Conservation (phyloP, 345 rosid species). For the Bruguiera gymnorhiza region DNA sequence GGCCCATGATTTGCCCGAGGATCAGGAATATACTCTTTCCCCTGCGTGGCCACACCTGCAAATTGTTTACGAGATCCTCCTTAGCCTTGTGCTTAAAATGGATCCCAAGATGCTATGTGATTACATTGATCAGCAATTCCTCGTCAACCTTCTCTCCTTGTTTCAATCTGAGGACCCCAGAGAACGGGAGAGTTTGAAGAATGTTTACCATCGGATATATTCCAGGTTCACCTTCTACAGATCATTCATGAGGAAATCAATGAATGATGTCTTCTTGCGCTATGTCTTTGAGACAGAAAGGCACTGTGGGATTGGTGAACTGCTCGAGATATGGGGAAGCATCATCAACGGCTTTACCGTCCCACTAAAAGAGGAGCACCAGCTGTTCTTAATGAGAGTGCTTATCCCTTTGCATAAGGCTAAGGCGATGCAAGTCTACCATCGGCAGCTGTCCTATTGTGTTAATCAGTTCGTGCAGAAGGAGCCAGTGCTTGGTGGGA, state of each 20-base stretch:
- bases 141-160: slow-evolving; percentile 40
- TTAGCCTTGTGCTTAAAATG: slow-evolving; percentile 27
- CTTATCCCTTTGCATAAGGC: slow-evolving; percentile 61
- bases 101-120: slow-evolving; percentile 43
- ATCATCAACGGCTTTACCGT: slow-evolving; percentile 62
- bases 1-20: slow-evolving; percentile 33
- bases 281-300: slow-evolving; percentile 45
- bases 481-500: slow-evolving; percentile 53
- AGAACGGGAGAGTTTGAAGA: slow-evolving; percentile 56
- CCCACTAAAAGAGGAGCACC: slow-evolving; percentile 64
- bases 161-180: slow-evolving; percentile 61
- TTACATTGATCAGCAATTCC: slow-evolving; percentile 39
- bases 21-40: slow-evolving; percentile 39
- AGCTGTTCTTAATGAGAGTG: slow-evolving; percentile 54
- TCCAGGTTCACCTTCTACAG: slow-evolving; percentile 45
- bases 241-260: slow-evolving; percentile 55
- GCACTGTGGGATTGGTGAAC: slow-evolving; percentile 50
- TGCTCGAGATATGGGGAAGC: slow-evolving; percentile 66
- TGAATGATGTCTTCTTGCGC: slow-evolving; percentile 48
- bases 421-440: slow-evolving; percentile 42
- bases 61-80: slow-evolving; percentile 45
- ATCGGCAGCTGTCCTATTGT: slow-evolving; percentile 49
- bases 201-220: slow-evolving; percentile 53
- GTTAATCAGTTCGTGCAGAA: slow-evolving; percentile 61
- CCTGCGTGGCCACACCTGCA: slow-evolving; percentile 58